Base-by-base conservation (phyloP, 768 basidiomycete genomes). In the Tylopilus subfusipes region DNA sequence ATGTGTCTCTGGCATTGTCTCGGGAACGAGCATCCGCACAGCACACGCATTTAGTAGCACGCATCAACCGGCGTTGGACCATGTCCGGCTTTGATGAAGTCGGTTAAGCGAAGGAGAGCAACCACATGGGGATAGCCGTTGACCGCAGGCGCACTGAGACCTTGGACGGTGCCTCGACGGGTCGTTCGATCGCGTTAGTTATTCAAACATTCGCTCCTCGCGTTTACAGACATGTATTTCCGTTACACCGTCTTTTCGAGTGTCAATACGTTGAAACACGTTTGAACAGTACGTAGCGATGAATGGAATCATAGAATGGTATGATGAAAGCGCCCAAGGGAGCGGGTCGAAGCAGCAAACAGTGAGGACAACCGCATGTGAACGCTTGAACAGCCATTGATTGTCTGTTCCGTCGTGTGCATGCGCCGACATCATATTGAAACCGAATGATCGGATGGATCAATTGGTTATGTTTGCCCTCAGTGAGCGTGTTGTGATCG, bases 401-500 rank as follows among this genome's bases (percentile, higher is more conserved):
- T 62, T 42, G 38, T 22, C 30, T 21, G 25, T 43, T 48, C 40
- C 30, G 43, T 45, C 31, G 42, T 50, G 48, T 36, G 16, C n/a
- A 19, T 39, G 22, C 14, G 40, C 52, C 54, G 63, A 38, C 24
- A 62, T 50, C 59, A 52, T 42, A 19, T 4, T 49, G 45, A 31
- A 54, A 59, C 54, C 36, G 36, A 16, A 5, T 31, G 54, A 53
- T 52, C 52, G 25, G n/a, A 52, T 11, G 40, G 34, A 44, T 48
- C 47, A 14, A 40, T 49, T 12, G 57, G 5, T 2, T 19, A n/a
- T 13, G 30, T 22, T 50, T 43, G 55, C 47, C 18, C 21, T 7
- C 29, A 30, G 55, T 27, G 39, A 34, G 56, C 51, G 48, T 59
- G 60, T 60, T 53, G 49, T 64, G 63, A 64, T 66, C 64, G 47